Evolutionary conservation across 2,329 filamentous ascomycete species (phyloP).

Genomic region (Ophiostoma ulmi): DNA sequence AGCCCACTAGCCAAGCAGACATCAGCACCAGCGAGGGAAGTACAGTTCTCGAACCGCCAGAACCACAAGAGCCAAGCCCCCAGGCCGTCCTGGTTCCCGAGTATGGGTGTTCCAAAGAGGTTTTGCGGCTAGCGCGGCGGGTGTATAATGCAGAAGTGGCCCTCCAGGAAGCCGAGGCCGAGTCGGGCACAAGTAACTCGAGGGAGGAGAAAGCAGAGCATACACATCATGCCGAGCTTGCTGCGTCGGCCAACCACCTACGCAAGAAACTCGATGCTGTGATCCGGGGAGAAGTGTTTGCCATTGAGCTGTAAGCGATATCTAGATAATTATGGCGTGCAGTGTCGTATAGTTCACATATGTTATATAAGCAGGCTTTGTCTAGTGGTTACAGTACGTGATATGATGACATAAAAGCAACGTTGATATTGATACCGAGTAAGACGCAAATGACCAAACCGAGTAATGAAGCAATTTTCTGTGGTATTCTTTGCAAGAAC

Average conservation of each 20-base stretch:
- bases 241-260: neutral
- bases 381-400: neutral
- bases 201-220: neutral
- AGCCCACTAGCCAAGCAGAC: neutral
- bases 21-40: neutral
- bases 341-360: neutral
- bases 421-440: neutral
- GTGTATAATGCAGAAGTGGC: neutral
- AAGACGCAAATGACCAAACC: neutral
- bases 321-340: neutral
- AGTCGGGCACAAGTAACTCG: neutral
- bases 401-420: neutral
- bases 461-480: neutral
- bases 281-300: conserved; percentile 20
- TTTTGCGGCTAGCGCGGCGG: conserved; percentile 18
- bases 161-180: neutral
- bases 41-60: neutral
- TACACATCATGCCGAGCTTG: neutral
- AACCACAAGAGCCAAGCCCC: conserved; percentile 9
- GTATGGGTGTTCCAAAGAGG: conserved; percentile 22
- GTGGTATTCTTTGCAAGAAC: neutral
- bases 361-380: too few species aligned
- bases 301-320: conserved; percentile 16
- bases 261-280: neutral
- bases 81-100: conserved; percentile 17